phyloP scores from a whole-genome alignment of 768 basidiomycete species.

The Russula dissimulans region DNA sequence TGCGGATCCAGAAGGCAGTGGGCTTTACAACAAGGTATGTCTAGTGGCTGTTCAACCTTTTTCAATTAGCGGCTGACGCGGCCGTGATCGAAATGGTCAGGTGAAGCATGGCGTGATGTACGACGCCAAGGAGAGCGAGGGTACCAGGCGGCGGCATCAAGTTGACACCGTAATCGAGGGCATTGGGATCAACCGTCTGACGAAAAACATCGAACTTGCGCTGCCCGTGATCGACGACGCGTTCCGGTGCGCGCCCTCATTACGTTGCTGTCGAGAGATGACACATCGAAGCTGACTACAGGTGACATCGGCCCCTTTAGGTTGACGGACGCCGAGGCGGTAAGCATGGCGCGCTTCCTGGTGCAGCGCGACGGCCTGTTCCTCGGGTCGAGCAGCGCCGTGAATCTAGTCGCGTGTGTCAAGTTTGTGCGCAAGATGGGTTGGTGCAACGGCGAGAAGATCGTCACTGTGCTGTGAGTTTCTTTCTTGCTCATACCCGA shows the following conservation, averaged over 20 bases:
- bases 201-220: constrained; percentile 81
- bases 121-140: constrained; percentile 85
- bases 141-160: constrained; percentile 85
- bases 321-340: constrained; percentile 87
- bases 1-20: constrained; percentile 90
- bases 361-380: constrained; percentile 88
- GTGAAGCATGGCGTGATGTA: constrained; percentile 94
- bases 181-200: constrained; percentile 89
- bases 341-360: constrained; percentile 91
- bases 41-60: neutral
- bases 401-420: constrained; percentile 89
- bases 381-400: constrained; percentile 92
- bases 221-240: constrained; percentile 83
- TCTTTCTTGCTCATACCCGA: neutral
- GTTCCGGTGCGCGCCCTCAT: constrained; percentile 45
- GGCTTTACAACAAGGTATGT: constrained; percentile 82
- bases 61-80: neutral
- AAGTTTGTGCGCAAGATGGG: constrained; percentile 63
- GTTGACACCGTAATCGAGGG: constrained; percentile 96
- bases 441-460: constrained; percentile 55
- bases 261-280: neutral
- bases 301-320: constrained; percentile 31
- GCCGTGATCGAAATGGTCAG: constrained; percentile 27
- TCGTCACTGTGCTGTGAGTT: constrained; percentile 81
- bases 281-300: constrained; percentile 4